Evolutionary conservation across 768 basidiomycete species (phyloP), one percentile per base, ranked within the genome.

Genomic region (Boletus subcaerulescens): DNA sequence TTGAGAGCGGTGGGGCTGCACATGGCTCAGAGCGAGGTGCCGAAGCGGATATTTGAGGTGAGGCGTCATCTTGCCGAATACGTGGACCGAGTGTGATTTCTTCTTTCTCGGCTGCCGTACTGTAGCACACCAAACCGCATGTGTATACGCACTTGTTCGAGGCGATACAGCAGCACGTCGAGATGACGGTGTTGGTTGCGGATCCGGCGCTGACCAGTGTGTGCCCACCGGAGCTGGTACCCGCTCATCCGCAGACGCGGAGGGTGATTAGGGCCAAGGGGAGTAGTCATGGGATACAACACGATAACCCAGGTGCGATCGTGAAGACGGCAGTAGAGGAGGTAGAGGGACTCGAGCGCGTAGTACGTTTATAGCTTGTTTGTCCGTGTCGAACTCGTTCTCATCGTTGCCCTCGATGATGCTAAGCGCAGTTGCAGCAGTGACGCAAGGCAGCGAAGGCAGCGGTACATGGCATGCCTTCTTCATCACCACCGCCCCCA

Each of bases 341-440:
- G 18, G 59, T 61, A 15, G 52, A 58, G 26, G 58, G 52, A 14
- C 39, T 61, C 14, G 15, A 31, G 24, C 33, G 33, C 5, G 14
- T 33, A 33, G 33, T 5, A 33, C 11, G 11, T 11, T 13, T 39
- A 15, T 39, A 39, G 7, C 4, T 33, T 33, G 33, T 33, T 33
- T 33, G 11, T 33, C 38, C 11, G 12, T 49, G 18, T 43, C 20
- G 14, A 20, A 20, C 20, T 48, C 13, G 29, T 40, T n/a, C 14
- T 24, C 24, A 1, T n/a, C 17, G 20, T 20, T 20, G 20, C 20
- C 20, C 20, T 20, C 32, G 24, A 52, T 29, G 24, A 88, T 88
- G 87, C 73, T 89, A 48, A 88, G 86, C 63, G 87, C 88, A 3
- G 73, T 91, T 45, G 87, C 87, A 29, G 87, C 86, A 20, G 20